Evolutionary conservation across 805 yeast genomes (phyloP), one percentile per base, ranked within the genome.

Genomic region (Tetrapisispora nanseiensis): DNA sequence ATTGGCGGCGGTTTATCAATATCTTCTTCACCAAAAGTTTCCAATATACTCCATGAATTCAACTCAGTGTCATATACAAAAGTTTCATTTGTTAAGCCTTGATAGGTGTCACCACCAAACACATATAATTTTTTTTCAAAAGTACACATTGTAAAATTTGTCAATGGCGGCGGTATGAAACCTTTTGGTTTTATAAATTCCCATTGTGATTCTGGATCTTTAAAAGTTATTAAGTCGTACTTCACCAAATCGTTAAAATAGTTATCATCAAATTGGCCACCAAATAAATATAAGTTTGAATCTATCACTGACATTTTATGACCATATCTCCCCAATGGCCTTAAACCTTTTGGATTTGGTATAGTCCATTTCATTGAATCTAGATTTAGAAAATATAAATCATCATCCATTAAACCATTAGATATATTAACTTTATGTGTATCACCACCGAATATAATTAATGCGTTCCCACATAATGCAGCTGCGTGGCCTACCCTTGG

Each of bases 401-500:
- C 86, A 63, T 90, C 89, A 64, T 92, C 99, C 50, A 94, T 80
- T 43, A 76, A 77, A 6, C 86, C 86, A 37, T 74, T 74, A 56
- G 82, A 86, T 2, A 26, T 18, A 29, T 87, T 81, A 41, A 78
- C 82, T 51, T 75, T 74, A 33, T 80, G 83, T 1, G 97, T 92
- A 59, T 92, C 98, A 55, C 99, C 99, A 28, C 97, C 98, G 64
- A 85, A 90, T 12, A 92, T 78, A 35, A 92, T 87, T 54, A 82
- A 90, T 1, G 97, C 97, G 56, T 89, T 90, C 12, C 97, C 98
- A 46, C 95, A 81, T 24, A 90, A 70, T 10, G 89, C 83, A 1
- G 95, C 74, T 6, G 95, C 86, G 63, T 92, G 99, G 3, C 97
- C 97, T 5, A 90, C 96, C 53, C 98, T 78, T 29, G 97, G 96